These are phyloP conservation scores for Ogataea thermomethanolica DNA, from an alignment of 805 yeast species.

Conservation along the genomic window DNA sequence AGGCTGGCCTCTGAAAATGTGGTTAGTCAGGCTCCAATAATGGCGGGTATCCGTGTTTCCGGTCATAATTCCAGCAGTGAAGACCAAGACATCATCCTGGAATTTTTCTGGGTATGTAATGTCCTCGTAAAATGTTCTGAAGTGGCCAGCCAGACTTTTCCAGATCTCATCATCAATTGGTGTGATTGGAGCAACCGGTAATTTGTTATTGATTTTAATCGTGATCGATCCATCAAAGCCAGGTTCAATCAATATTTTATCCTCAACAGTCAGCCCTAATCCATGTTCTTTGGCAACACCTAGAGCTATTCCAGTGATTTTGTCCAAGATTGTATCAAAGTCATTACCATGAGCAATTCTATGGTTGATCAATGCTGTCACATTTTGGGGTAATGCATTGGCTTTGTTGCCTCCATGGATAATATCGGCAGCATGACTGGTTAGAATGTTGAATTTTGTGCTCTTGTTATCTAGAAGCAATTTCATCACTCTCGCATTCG, in stretches of 20 bases:
- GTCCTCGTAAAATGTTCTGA: slow-evolving; percentile 61
- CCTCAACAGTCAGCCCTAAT: slow-evolving; percentile 45
- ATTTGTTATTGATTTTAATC: slow-evolving; percentile 17
- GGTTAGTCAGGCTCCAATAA: slow-evolving; percentile 59
- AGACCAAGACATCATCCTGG: slow-evolving; percentile 25
- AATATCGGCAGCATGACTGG: slow-evolving; percentile 67
- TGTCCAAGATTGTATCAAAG: slow-evolving; percentile 39
- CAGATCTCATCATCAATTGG: slow-evolving; percentile 45
- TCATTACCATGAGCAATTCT: slow-evolving; percentile 58
- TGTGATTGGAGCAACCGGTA: slow-evolving; percentile 46
- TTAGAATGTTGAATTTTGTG: slow-evolving; percentile 42
- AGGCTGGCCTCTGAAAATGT: slow-evolving; percentile 62
- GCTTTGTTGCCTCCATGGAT: slow-evolving; percentile 71
- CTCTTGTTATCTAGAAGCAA: slow-evolving; percentile 7
- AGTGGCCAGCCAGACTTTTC: slow-evolving; percentile 58
- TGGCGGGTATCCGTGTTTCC: slow-evolving; percentile 70
- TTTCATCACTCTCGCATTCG: slow-evolving; percentile 33
- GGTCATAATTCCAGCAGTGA: slow-evolving; percentile 58
- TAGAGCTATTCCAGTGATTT: slow-evolving; percentile 34
- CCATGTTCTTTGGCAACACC: slow-evolving; percentile 45
- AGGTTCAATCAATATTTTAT: slow-evolving; percentile 25
- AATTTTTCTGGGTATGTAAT: slow-evolving; percentile 32
- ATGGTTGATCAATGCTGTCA: slow-evolving; percentile 54
- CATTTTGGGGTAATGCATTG: slow-evolving; percentile 72
- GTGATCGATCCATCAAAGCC: slow-evolving; percentile 26